Conservation (phyloP, 805 yeast genomes). For the Millerozyma acaciae region DNA sequence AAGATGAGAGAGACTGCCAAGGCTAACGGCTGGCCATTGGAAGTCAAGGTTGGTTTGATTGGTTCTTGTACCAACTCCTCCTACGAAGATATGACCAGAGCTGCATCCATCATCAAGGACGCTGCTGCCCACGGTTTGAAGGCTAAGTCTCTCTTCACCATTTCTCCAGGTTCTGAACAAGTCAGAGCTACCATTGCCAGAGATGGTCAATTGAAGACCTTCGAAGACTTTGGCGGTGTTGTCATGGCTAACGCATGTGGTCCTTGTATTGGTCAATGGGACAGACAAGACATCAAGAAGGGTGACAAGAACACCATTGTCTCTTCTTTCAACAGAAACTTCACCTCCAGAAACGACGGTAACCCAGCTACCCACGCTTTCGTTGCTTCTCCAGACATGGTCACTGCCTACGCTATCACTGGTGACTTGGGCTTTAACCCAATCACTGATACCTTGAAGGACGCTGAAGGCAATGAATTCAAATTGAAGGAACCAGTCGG, state of each 20-base stretch:
- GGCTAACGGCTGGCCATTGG: slow-evolving; percentile 79
- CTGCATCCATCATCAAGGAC: slow-evolving; percentile 83
- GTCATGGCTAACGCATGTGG: slow-evolving; percentile 98
- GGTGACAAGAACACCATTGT: slow-evolving; percentile 96
- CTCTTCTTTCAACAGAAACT: slow-evolving; percentile 96
- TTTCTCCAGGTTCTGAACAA: slow-evolving; percentile 98
- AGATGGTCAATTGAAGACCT: slow-evolving; percentile 82
- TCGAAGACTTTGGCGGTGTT: slow-evolving; percentile 83
- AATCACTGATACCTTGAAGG: slow-evolving; percentile 81
- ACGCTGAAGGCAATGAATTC: slow-evolving; percentile 86
- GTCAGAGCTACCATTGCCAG: slow-evolving; percentile 95
- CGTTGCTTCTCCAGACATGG: slow-evolving; percentile 95
- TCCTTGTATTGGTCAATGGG: slow-evolving; percentile 99
- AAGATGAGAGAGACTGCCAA: slow-evolving; percentile 69
- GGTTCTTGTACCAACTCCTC: slow-evolving; percentile 99
- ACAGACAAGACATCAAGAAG: slow-evolving; percentile 86
- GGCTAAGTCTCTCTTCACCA: slow-evolving; percentile 88
- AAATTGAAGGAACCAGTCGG: slow-evolving; percentile 84
- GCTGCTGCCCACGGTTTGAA: slow-evolving; percentile 83
- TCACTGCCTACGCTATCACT: slow-evolving; percentile 91
- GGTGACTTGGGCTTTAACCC: slow-evolving; percentile 98
- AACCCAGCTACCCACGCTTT: slow-evolving; percentile 97
- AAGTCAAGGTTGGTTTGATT: slow-evolving; percentile 87
- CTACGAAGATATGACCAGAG: slow-evolving; percentile 97
- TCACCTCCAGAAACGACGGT: slow-evolving; percentile 97